phyloP scores from a whole-genome alignment of 441 rosid species.

The Populus trichocarpa region DNA sequence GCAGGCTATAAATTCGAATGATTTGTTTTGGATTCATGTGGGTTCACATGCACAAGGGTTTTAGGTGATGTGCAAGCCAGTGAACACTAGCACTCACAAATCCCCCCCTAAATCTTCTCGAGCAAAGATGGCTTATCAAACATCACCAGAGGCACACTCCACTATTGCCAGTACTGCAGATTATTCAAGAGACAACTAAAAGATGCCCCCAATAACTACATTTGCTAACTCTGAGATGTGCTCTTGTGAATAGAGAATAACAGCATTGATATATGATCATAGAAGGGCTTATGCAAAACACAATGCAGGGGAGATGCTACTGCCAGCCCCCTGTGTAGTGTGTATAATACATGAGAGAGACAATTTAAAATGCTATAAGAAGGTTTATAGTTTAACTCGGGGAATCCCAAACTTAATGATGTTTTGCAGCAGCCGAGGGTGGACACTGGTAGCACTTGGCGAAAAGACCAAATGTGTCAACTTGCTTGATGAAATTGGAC shows the following conservation, averaged over 20 bases:
- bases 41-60: conserved; percentile 16
- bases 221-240: not conserved
- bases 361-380: conserved; percentile 5
- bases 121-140: not conserved
- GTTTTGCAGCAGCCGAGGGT: conserved; percentile 33
- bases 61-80: conserved; percentile 10
- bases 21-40: conserved; percentile 13
- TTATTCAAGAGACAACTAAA: not conserved
- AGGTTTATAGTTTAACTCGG: not conserved
- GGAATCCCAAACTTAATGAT: conserved; percentile 22
- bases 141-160: not conserved
- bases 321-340: not conserved
- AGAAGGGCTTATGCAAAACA: conserved; percentile 12
- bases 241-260: not conserved
- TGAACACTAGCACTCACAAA: not conserved
- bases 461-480: conserved; percentile 84
- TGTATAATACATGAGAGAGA: conserved; percentile 10
- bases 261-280: not conserved
- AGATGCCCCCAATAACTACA: not conserved
- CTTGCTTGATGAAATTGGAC: conserved; percentile 74
- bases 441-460: conserved; percentile 98
- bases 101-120: not conserved
- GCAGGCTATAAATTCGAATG: not conserved
- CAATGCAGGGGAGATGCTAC: not conserved
- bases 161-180: not conserved